phyloP scores from a whole-genome alignment of 192 early-diverging fungal species.

The Backusella luteola region DNA sequence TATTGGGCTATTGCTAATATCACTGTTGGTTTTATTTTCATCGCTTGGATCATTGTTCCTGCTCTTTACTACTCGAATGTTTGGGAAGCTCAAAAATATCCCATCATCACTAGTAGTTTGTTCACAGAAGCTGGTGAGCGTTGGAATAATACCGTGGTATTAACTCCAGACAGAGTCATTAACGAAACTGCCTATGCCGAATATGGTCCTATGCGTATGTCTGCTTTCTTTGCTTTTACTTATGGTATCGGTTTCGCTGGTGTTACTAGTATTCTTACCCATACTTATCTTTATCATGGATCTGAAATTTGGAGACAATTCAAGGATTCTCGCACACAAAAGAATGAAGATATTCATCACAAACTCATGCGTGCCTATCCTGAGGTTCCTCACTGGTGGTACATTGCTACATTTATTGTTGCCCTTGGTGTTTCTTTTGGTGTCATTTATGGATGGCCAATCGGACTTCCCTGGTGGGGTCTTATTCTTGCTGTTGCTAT shows the following conservation, averaged over 20 bases:
- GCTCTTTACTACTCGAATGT: constrained; percentile 49
- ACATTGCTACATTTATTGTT: constrained; percentile 44
- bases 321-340: constrained; percentile 27
- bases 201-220: constrained; percentile 47
- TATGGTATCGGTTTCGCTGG: constrained; percentile 57
- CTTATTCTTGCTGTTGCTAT: constrained; percentile 59
- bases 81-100: constrained; percentile 44
- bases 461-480: constrained; percentile 80
- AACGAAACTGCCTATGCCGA: constrained; percentile 42
- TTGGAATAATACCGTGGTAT: constrained; percentile 36
- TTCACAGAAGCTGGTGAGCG: constrained; percentile 34
- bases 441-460: constrained; percentile 49
- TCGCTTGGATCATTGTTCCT: constrained; percentile 53
- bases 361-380: constrained; percentile 72
- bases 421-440: constrained; percentile 45
- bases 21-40: constrained; percentile 46
- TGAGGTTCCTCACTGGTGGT: constrained; percentile 69
- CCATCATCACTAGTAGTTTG: constrained; percentile 40
- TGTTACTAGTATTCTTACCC: constrained; percentile 52
- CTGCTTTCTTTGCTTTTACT: constrained; percentile 48
- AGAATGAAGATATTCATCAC: constrained; percentile 61
- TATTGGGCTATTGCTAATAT: constrained; percentile 52
- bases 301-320: constrained; percentile 49
- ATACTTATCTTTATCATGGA: constrained; percentile 66
- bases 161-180: constrained; percentile 36